phyloP scores from a whole-genome alignment of 1,139 yeast genomes.

The Geotrichum reessii region DNA sequence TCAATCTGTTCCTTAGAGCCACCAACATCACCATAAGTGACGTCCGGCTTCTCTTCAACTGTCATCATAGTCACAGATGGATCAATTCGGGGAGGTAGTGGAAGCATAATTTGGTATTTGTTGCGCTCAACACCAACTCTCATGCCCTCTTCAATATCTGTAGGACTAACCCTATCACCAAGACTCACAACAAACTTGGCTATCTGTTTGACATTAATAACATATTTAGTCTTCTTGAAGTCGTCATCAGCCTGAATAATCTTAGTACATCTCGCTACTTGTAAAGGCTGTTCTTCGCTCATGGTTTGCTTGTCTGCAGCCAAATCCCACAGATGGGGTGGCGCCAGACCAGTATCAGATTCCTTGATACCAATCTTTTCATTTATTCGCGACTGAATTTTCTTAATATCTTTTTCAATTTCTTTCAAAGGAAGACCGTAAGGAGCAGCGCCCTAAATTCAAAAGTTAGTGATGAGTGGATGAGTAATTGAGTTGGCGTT shows the following conservation, averaged over 20 bases:
- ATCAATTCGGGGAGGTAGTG: slow-evolving; percentile 95
- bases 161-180: slow-evolving; percentile 95
- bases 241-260: slow-evolving; percentile 68
- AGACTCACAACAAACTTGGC: slow-evolving; percentile 92
- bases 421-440: slow-evolving; percentile 75
- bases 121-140: slow-evolving; percentile 97
- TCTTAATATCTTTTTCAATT: slow-evolving; percentile 79
- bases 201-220: slow-evolving; percentile 92
- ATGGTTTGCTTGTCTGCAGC: slow-evolving; percentile 92
- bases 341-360: slow-evolving; percentile 91
- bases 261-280: slow-evolving; percentile 97
- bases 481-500: background rate
- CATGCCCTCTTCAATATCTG: slow-evolving; percentile 99
- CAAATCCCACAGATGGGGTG: slow-evolving; percentile 96
- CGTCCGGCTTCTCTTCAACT: slow-evolving; percentile 95
- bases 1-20: slow-evolving; percentile 98
- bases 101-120: slow-evolving; percentile 92
- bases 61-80: slow-evolving; percentile 99
- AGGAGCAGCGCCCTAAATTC: slow-evolving; percentile 79
- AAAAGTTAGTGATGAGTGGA: background rate
- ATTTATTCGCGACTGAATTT: slow-evolving; percentile 77
- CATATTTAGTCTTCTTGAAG: slow-evolving; percentile 84
- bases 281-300: slow-evolving; percentile 91
- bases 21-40: slow-evolving; percentile 80
- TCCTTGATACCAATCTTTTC: slow-evolving; percentile 92